phyloP scores from a whole-genome alignment of 1,284 basidiomycete genomes.

The Violaceomyces palustris region DNA sequence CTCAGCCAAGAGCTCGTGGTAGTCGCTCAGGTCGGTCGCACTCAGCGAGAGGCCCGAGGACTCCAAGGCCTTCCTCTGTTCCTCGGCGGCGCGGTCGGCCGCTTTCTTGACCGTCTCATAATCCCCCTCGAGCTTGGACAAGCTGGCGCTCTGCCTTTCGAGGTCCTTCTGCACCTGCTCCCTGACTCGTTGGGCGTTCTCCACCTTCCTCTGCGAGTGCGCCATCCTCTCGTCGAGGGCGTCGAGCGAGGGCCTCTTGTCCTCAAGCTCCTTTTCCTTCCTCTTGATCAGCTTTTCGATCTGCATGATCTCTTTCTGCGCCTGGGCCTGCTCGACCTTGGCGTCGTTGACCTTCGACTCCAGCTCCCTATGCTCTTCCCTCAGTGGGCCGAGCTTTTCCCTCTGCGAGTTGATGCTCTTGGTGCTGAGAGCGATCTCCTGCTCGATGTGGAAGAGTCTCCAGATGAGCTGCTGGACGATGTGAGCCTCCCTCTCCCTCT shows the following conservation, averaged over 20 bases:
- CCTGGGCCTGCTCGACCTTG: constrained; percentile 19
- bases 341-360: constrained; percentile 66
- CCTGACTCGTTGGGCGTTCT: constrained; percentile 64
- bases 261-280: constrained; percentile 24
- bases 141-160: constrained; percentile 61
- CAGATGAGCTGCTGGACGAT: constrained; percentile 78
- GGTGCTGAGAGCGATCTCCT: constrained; percentile 33
- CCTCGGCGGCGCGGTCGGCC: constrained; percentile 58
- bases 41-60: constrained; percentile 69
- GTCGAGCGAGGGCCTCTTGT: constrained; percentile 38
- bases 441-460: constrained; percentile 84
- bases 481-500: constrained; percentile 69
- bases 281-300: constrained; percentile 30
- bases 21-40: constrained; percentile 79
- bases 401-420: constrained; percentile 38
- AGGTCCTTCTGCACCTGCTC: constrained; percentile 68
- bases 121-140: constrained; percentile 64
- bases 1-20: constrained; percentile 65
- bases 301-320: constrained; percentile 34
- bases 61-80: constrained; percentile 68
- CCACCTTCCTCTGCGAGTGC: constrained; percentile 72
- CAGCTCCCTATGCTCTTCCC: constrained; percentile 73
- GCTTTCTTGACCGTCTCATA: constrained; percentile 63
- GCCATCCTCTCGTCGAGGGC: constrained; percentile 75
- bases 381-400: constrained; percentile 65